A percentile compares a stretch with the other conserved stretches of the same genome.
These are phyloP conservation scores for Astrothelium macrocarpum DNA, from an alignment of 495 filamentous ascomycete genomes.

Conservation along the genomic window DNA sequence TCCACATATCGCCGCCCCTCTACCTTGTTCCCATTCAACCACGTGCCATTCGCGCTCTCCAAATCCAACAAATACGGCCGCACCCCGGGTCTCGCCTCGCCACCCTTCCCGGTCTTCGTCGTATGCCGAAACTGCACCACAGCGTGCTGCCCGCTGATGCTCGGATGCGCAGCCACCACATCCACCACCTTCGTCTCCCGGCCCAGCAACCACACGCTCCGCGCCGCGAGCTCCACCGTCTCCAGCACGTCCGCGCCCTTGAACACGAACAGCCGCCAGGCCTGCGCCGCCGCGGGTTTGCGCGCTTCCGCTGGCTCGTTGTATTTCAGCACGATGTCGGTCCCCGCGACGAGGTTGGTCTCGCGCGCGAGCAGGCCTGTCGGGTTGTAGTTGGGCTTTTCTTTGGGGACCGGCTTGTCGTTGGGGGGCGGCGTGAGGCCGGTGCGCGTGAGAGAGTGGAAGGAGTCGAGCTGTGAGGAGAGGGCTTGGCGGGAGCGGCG, in stretches of 20 bases:
- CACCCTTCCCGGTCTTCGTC: constrained; percentile 74
- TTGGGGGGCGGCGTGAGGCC: constrained; percentile 7
- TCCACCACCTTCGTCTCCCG: constrained; percentile 73
- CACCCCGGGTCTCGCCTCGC: constrained; percentile 69
- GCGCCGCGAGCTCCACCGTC: constrained; percentile 61
- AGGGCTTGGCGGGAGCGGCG: constrained; percentile 23
- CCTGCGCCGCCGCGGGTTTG: constrained; percentile 65
- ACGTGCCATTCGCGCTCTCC: constrained; percentile 87
- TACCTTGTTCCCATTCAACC: constrained; percentile 63
- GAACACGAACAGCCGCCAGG: constrained; percentile 91
- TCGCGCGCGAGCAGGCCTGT: constrained; percentile 79
- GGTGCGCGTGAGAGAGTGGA: constrained; percentile 18
- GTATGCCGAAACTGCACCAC: constrained; percentile 86
- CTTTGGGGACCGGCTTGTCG: constrained; percentile 40
- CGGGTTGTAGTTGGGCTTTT: constrained; percentile 77
- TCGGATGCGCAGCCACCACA: constrained; percentile 77
- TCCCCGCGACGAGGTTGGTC: constrained; percentile 69
- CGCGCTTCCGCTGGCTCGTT: constrained; percentile 89
- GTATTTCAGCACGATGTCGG: constrained; percentile 76
- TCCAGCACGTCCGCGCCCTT: constrained; percentile 71
- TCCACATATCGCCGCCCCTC: constrained; percentile 75
- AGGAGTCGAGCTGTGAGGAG: constrained; percentile 30
- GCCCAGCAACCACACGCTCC: constrained; percentile 86
- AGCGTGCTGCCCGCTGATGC: constrained; percentile 88
- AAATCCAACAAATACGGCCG: constrained; percentile 89